Base-by-base conservation (phyloP, 2,329 filamentous ascomycete species). In the Sporothrix schenckii region DNA sequence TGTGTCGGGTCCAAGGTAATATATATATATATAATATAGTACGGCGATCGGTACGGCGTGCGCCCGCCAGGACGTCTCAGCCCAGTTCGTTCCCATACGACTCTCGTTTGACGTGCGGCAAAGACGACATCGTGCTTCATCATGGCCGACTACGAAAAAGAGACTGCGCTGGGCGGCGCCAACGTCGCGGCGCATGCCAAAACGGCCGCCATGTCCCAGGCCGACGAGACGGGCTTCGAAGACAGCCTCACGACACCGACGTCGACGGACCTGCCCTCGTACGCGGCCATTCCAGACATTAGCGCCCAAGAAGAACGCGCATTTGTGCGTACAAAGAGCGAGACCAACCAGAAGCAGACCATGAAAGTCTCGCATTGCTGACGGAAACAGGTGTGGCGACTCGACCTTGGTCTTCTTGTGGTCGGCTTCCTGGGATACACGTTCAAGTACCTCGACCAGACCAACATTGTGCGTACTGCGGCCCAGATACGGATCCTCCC, bases 381-480 rank as follows among this genome's bases (percentile, higher is more conserved):
- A 52, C 50, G 2, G 13, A 52, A 49, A 19, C 50, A 69, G 68
- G 68, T 69, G n/a, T 68, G 69, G 69, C 69, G 63, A 24, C 69
- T 70, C 24, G 69, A 70, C 24, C 54, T 70, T 7, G 69, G 69
- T 6, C 54, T 79, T 10, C 69, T 79, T 27, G 80, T 79, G 0
- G 77, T 82, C 66, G 80, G 79, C 9, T 79, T 77, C 0, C 71
- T 81, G 9, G 80, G 78, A 0, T 83, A 81, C 72, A 83, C 83
- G 68, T 81, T 82, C 75, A 83, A 83, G 74, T 79, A 79, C 39
- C 77, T 81, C 2, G 79, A 81, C 71, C 79, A 80, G 74, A 74
- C 77, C 54, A 81, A 81, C 34, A 76, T 80, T 69, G 69, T 68
- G 7, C 11, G 54, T 49, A 27, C 21, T 21, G 2, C 34, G 34